Evolutionary conservation across 73 alveolate genomes (phyloP), one percentile per base, ranked within the genome.

Genomic region (Breviolum minutum): DNA sequence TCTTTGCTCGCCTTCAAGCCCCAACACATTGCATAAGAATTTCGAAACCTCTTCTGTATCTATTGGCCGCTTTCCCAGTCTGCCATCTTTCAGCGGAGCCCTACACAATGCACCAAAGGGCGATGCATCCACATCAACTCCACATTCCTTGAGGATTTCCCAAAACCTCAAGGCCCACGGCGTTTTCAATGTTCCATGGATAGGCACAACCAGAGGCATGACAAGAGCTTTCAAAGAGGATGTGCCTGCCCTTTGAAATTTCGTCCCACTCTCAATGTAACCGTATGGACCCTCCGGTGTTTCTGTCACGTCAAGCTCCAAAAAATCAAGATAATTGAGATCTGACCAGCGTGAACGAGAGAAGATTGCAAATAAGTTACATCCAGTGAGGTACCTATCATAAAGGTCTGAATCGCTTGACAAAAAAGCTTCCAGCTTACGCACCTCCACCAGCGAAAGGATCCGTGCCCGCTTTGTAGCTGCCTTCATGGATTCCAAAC

Each of bases 161-260:
- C n/a, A n/a, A n/a, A n/a, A n/a, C n/a, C n/a, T n/a, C n/a, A n/a
- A n/a, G n/a, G n/a, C n/a, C n/a, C n/a, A n/a, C n/a, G n/a, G n/a
- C n/a, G n/a, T n/a, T n/a, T n/a, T n/a, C n/a, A 64, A 32, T 2
- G 17, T 24, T 13, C 87, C 87, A 8, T 8, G 29, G 7, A 82
- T 82, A 7, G 91, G 91, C 22, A 71, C 91, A 10, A 82, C 91
- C 73, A 82, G 91, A 2, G 91, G 91, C 91, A 82, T 82, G 5
- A 19, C 48, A 32, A 54, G 13, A 2, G 73, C 4, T 19, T 82
- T 82, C 32, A 54, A 4, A 2, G 91, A 69, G 17, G 91, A 4
- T 2, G 48, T 16, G 63, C 91, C 73, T 3, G 91, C 60, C 73
- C 60, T 82, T 22, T 54, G 91, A 7, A 12, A 40, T 16, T 48